Evolutionary conservation across 306 rosid species (phyloP), one percentile per base, ranked within the genome.

Genomic region (Citrullus colocynthis): DNA sequence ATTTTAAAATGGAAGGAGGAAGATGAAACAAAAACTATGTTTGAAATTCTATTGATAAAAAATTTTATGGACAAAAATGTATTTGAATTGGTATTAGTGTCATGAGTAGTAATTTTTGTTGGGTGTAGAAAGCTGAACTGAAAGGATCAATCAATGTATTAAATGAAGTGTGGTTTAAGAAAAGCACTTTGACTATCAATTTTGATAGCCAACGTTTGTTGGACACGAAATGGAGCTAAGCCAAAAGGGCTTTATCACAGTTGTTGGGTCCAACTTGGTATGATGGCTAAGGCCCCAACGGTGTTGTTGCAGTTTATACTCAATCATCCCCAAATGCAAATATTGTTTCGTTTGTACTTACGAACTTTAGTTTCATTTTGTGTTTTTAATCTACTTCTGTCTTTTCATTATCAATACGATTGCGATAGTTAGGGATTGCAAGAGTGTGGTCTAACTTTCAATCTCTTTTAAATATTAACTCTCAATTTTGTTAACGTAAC

Each of bases 121-220:
- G 7, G 10, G 10, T 16, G 15, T 13, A 63, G 44, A 3, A 67
- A 67, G 17, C 9, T 62, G 0, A 11, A 61, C 32, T 62, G 2
- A 64, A 17, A 8, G 14, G 45, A 70, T n/a, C 42, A 14, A 45
- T 71, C 21, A 48, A 48, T 16, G 59, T 72, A 72, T 72, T 72
- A 72, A 72, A 72, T 72, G 76, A 72, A 72, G 57, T 72, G 76
- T 28, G 42, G 58, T 14, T 72, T 72, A 48, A 49, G 76, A 72
- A 71, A 72, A 72, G 44, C 32, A 15, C 15, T 48, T 72, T 72
- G 76, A 72, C 58, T 72, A 28, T 48, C 15, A 8, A 48, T 7
- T 6, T 14, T 7, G 1, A 49, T 7, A 45, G 59, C 76, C 59
- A 72, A 48, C 28, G 21, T 24, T 7, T 48, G 10, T 12, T 48